A percentile compares a stretch with the other conserved stretches of the same genome.
Conservation (phyloP, 2,329 filamentous ascomycete species). For the Aspergillus sp. region DNA sequence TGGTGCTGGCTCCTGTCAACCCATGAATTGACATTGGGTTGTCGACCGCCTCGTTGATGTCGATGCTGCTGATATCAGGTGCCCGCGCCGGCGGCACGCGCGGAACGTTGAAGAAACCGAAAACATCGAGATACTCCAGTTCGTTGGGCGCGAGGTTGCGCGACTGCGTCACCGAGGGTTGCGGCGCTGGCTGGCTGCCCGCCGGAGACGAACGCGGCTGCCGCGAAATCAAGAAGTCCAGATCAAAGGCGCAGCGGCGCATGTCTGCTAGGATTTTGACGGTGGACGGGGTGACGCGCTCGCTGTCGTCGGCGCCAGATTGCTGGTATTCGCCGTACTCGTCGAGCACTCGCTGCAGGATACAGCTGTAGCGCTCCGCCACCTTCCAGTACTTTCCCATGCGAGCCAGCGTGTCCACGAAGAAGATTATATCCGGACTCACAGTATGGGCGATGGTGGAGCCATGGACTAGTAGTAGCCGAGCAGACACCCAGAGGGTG, state of each 20-base stretch:
- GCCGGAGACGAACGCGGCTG: slow-evolving; percentile 59
- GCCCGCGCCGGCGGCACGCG: slow-evolving; percentile 55
- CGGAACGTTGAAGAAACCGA: slow-evolving; percentile 93
- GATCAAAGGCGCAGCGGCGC: slow-evolving; percentile 84
- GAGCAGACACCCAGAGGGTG: slow-evolving; percentile 86
- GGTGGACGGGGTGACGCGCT: slow-evolving; percentile 74
- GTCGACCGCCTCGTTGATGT: slow-evolving; percentile 25
- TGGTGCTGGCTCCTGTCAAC: slow-evolving; percentile 23
- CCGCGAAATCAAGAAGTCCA: slow-evolving; percentile 84
- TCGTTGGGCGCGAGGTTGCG: slow-evolving; percentile 74
- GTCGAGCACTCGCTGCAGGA: slow-evolving; percentile 79
- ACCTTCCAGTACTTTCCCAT: slow-evolving; percentile 86
- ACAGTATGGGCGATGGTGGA: slow-evolving; percentile 84
- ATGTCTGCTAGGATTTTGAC: slow-evolving; percentile 89
- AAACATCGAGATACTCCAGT: slow-evolving; percentile 86
- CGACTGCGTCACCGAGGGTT: slow-evolving; percentile 47
- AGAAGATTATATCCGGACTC: slow-evolving; percentile 74
- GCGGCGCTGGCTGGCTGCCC: slow-evolving; percentile 29
- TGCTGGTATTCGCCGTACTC: slow-evolving; percentile 79
- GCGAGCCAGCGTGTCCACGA: slow-evolving; percentile 76
- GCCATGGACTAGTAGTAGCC: slow-evolving; percentile 82
- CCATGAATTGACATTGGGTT: slow-evolving; percentile 40
- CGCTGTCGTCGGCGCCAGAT: slow-evolving; percentile 58
- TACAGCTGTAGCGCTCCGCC: slow-evolving; percentile 74
- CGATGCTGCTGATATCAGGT: slow-evolving; percentile 25